Evolutionary conservation across 208 protist species (phyloP).

Genomic region (Crithidia sp.): DNA sequence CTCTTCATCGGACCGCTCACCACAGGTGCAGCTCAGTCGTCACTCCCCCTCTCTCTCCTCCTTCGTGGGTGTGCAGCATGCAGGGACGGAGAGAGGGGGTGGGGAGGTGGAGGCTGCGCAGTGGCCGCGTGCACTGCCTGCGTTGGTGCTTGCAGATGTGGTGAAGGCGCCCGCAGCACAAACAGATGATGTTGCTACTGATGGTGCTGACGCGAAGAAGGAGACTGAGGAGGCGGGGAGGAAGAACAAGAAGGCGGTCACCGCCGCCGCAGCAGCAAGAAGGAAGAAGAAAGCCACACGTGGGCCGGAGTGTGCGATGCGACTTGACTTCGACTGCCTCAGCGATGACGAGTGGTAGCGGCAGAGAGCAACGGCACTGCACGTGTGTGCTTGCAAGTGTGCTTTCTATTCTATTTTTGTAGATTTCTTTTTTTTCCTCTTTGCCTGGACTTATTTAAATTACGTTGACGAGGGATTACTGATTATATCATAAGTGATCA

Average conservation of each 20-base stretch:
- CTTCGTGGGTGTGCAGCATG: background rate
- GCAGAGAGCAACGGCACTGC: background rate
- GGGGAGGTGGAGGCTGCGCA: background rate
- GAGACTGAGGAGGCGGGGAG: background rate
- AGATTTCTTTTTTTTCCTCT: too few relatives aligned
- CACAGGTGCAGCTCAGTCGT: background rate
- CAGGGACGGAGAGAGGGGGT: background rate
- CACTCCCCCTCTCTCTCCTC: background rate
- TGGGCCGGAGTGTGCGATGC: constrained; percentile 35
- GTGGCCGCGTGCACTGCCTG: background rate
- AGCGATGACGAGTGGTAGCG: constrained; percentile 19
- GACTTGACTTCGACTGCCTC: constrained; percentile 44
- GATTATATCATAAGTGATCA: too few relatives aligned
- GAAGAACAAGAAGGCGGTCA: background rate
- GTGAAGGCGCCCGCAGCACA: background rate
- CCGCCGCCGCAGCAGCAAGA: too few relatives aligned
- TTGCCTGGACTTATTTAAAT: too few relatives aligned
- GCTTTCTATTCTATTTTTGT: too few relatives aligned
- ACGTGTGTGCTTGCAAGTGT: too few relatives aligned
- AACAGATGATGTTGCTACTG: too few relatives aligned
- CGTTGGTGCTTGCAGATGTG: background rate
- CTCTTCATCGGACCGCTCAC: background rate
- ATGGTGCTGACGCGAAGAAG: background rate
- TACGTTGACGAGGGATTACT: too few relatives aligned
- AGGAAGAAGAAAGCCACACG: background rate